Evolutionary conservation across 345 rosid genomes (phyloP).

Genomic region (Syzygium oleosum): DNA sequence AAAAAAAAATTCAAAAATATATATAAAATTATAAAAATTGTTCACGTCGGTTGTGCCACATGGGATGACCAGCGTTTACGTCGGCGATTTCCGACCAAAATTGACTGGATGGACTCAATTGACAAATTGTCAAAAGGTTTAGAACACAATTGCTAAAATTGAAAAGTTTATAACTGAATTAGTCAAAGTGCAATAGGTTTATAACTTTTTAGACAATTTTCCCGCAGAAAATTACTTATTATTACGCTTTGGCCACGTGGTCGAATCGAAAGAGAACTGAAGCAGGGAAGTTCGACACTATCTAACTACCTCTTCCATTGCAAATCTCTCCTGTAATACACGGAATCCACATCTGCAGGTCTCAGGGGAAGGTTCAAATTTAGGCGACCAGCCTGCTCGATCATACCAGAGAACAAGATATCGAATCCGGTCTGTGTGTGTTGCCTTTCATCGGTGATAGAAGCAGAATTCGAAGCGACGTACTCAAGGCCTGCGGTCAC

Average conservation of each 20-base stretch:
- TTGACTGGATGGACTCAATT: too few relatives aligned
- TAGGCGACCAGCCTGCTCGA: conserved; percentile 52
- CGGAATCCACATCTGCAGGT: conserved; percentile 26
- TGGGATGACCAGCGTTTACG: too few relatives aligned
- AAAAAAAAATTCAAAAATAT: too few relatives aligned
- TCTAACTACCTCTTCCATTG: conserved; percentile 45
- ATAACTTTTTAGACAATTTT: too few relatives aligned
- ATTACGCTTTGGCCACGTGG: not conserved
- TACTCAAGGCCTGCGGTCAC: conserved; percentile 48
- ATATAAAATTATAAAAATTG: too few relatives aligned
- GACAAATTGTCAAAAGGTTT: too few relatives aligned
- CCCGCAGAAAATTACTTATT: not conserved
- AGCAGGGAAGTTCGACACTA: not conserved
- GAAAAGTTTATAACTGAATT: too few relatives aligned
- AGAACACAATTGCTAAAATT: too few relatives aligned
- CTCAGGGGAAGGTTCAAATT: conserved; percentile 50
- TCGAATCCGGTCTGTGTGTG: conserved; percentile 56
- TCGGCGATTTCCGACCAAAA: too few relatives aligned
- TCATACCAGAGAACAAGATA: conserved; percentile 70
- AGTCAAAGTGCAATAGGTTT: too few relatives aligned
- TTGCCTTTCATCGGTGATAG: conserved; percentile 43
- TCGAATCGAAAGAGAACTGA: not conserved
- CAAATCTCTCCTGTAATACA: conserved; percentile 36
- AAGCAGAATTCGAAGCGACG: conserved; percentile 49
- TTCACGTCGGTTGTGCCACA: too few relatives aligned